Evolutionary conservation across 2,329 filamentous ascomycete genomes (phyloP).

Genomic region (Penicillium sp.): DNA sequence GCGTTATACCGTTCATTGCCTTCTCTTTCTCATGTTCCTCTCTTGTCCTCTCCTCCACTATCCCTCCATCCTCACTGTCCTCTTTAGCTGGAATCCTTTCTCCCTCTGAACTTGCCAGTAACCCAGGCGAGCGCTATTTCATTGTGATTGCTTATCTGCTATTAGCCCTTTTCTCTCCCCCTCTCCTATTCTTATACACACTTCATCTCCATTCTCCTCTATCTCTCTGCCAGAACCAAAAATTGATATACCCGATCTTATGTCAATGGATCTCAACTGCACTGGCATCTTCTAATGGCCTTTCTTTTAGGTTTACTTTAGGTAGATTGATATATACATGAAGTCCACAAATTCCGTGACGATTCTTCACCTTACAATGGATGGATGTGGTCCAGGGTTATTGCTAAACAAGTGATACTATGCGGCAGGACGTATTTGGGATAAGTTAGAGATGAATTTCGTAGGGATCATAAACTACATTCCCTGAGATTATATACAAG

Average conservation of each 20-base stretch:
- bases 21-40: slow-evolving; percentile 4
- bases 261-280: slow-evolving; percentile 4
- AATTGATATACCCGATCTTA: slow-evolving; percentile 28
- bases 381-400: neutral
- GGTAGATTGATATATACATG: neutral
- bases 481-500: slow-evolving; percentile 10
- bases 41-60: neutral
- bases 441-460: neutral
- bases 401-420: neutral
- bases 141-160: slow-evolving; percentile 13
- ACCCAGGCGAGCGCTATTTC: slow-evolving; percentile 1
- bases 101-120: neutral
- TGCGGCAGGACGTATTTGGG: too few species aligned
- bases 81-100: neutral
- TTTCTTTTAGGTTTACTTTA: neutral
- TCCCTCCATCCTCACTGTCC: neutral
- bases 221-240: slow-evolving; percentile 8
- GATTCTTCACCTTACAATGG: too few species aligned
- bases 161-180: slow-evolving; percentile 8
- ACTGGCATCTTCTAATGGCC: neutral
- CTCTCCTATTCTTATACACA: slow-evolving; percentile 11
- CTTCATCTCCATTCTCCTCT: slow-evolving; percentile 3
- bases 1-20: slow-evolving; percentile 1
- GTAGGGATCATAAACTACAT: neutral
- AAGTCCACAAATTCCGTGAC: neutral